Base-by-base conservation (phyloP, 306 rosid genomes). In the Castanospermum australe region DNA sequence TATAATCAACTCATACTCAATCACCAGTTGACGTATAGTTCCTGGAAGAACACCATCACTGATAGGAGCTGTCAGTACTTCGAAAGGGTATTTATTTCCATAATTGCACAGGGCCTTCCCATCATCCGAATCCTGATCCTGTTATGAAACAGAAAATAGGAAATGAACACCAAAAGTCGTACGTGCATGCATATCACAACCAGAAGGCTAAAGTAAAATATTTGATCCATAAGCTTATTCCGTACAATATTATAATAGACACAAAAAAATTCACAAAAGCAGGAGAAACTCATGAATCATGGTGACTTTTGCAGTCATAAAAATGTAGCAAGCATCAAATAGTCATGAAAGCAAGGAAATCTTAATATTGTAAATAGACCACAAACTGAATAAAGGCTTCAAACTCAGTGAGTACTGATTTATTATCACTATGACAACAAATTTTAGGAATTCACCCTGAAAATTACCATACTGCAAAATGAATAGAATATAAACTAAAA, bases 61-160 rank as follows among this genome's bases (percentile, higher is more conserved):
- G 62, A 88, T 52, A 63, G 99, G 92, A 79, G 98, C 94, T 75
- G 98, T 95, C 77, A 83, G 98, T 68, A 95, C 90, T 91, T 95
- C 99, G 50, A 90, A 91, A 67, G 91, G 70, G 69, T 82, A 2
- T 47, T 35, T 69, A 77, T 81, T 81, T 81, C 75, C 65, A 32
- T n/a, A 51, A 38, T 77, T 86, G 55, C 22, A 28, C 33, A 25
- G 8, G 25, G 73, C 59, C 45, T 77, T 32, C 35, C 47, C 88
- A 56, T 62, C 57, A 38, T 76, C 86, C 44, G 84, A 88, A 76
- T 50, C 75, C 67, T 12, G 13, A 25, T 73, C 88, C 98, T 92
- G 86, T 69, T 59, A 75, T 21, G 56, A 82, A 48, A 78, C n/a
- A 24, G 18, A 38, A 76, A 41, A 56, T 17, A 35, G 50, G 44